A percentile compares a stretch with the other conserved stretches of the same genome.
Evolutionary conservation across 2,329 filamentous ascomycete genomes (phyloP).

Genomic region (Hypoxylon sp.): DNA sequence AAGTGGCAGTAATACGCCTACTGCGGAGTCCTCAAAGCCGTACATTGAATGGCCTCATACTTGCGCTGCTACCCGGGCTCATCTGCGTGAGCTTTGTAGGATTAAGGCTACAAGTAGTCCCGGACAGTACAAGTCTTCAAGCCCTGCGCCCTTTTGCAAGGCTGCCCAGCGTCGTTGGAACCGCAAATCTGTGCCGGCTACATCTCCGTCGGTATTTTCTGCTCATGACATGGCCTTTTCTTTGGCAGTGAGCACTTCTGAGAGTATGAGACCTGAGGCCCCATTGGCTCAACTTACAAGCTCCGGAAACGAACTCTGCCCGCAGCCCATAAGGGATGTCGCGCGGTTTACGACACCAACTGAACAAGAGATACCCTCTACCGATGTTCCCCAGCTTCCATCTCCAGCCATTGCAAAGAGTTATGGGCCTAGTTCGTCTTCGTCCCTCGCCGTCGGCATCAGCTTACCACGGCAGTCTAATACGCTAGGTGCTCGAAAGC

Average conservation of each 20-base stretch:
- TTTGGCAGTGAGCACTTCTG: slow-evolving; percentile 73
- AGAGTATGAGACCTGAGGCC: slow-evolving; percentile 74
- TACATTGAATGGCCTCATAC: slow-evolving; percentile 76
- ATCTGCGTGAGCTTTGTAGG: slow-evolving; percentile 75
- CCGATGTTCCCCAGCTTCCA: slow-evolving; percentile 60
- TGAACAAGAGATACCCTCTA: slow-evolving; percentile 22
- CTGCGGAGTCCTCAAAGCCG: slow-evolving; percentile 61
- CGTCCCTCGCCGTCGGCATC: slow-evolving; percentile 60
- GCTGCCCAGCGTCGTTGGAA: slow-evolving; percentile 65
- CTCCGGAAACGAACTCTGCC: slow-evolving; percentile 55
- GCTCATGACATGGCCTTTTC: slow-evolving; percentile 75
- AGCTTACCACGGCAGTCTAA: slow-evolving; percentile 61
- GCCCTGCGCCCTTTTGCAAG: slow-evolving; percentile 70
- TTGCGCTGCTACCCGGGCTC: slow-evolving; percentile 72
- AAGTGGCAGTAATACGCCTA: slow-evolving; percentile 71
- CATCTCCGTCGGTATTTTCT: slow-evolving; percentile 67
- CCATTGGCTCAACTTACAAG: slow-evolving; percentile 72
- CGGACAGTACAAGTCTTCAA: slow-evolving; percentile 65
- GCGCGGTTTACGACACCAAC: slow-evolving; percentile 15
- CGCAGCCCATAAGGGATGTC: slow-evolving; percentile 34
- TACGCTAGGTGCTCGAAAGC: slow-evolving; percentile 65
- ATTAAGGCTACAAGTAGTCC: slow-evolving; percentile 63
- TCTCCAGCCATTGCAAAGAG: slow-evolving; percentile 71
- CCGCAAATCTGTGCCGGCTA: slow-evolving; percentile 63
- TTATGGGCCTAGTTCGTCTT: slow-evolving; percentile 74